Evolutionary conservation across 75 land plant species (phyloP), one percentile per base, ranked within the genome.

Genomic region (Selaginella moellendorffii): DNA sequence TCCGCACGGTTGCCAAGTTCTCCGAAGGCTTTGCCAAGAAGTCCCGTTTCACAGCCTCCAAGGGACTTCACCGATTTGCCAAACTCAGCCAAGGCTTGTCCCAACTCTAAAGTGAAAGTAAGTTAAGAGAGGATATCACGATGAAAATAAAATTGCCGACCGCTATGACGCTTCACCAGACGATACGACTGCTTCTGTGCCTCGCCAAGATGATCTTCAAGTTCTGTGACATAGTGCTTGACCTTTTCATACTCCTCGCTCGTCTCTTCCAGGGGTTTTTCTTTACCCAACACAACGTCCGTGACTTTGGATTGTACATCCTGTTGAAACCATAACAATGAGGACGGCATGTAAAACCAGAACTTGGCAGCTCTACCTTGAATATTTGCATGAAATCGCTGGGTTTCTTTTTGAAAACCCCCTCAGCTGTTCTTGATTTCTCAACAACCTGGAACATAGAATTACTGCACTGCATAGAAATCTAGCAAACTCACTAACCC

Each of bases 271-370:
- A 85, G 74, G 18, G 82, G 95, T 61, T 87, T 92, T 53, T 92
- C 93, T 69, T 88, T 92, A 8, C 97, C 88, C 64, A 92, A 73
- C 51, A 92, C 95, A 61, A 81, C 89, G 71, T 92, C 97, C 71
- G 79, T 88, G 22, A 92, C 95, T 74, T 72, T 92, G 61, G 89
- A 65, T 56, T 92, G 97, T 22, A 92, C 95, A 78, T 92, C 97
- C 97, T 92, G 71, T 36, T 14, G 14, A 36, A 36, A 5, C 5
- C 46, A 36, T 36, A 36, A 36, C 46, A 5, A 36, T 5, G 46
- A 36, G 14, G 5, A 36, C 14, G 46, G 46, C 46, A 36, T 36
- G 46, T 36, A 5, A 36, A 36, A 36, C 14, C 14, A 36, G 14
- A 36, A 36, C 5, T 36, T 36, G 14, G 14, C 5, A 5, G 14